phyloP scores from a whole-genome alignment of 768 basidiomycete genomes.

The Termitomyces sp. region DNA sequence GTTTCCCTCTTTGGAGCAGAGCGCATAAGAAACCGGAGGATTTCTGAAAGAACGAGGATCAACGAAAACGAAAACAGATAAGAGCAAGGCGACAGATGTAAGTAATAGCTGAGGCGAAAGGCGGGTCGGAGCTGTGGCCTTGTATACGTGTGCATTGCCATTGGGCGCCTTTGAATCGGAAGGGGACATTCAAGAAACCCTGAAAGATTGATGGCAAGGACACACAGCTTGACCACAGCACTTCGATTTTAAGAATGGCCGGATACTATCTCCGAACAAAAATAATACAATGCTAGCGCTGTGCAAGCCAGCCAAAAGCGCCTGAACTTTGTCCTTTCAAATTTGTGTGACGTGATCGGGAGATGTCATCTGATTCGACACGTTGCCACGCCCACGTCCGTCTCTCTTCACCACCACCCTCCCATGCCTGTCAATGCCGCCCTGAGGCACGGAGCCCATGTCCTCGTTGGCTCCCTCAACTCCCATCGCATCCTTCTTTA shows the following conservation, averaged over 20 bases:
- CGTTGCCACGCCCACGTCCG: constrained; percentile 1
- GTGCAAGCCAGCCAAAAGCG: no score
- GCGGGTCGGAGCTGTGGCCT: neutral
- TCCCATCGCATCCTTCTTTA: constrained; percentile 71
- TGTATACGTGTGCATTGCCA: neutral
- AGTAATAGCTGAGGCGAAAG: constrained; percentile 1
- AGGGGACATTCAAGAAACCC: neutral
- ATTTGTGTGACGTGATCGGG: no score
- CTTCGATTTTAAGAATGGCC: neutral
- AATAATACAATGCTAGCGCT: no score
- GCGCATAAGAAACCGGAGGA: constrained; percentile 37
- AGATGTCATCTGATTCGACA: constrained; percentile 2
- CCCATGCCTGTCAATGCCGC: constrained; percentile 49
- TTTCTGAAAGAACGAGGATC: constrained; percentile 2
- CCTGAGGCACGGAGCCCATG: constrained; percentile 48
- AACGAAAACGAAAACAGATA: constrained; percentile 10
- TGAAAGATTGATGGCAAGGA: neutral
- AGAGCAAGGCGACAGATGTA: constrained; percentile 3
- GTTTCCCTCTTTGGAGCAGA: constrained; percentile 54
- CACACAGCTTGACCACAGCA: neutral
- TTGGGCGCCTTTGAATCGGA: constrained; percentile 1
- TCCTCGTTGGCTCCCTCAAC: constrained; percentile 45
- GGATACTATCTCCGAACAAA: neutral
- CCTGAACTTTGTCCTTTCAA: no score
- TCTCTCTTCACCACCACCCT: neutral